These are phyloP conservation scores for Aspergillus quadricinctus DNA, from an alignment of 2,329 filamentous ascomycete species.

Conservation along the genomic window DNA sequence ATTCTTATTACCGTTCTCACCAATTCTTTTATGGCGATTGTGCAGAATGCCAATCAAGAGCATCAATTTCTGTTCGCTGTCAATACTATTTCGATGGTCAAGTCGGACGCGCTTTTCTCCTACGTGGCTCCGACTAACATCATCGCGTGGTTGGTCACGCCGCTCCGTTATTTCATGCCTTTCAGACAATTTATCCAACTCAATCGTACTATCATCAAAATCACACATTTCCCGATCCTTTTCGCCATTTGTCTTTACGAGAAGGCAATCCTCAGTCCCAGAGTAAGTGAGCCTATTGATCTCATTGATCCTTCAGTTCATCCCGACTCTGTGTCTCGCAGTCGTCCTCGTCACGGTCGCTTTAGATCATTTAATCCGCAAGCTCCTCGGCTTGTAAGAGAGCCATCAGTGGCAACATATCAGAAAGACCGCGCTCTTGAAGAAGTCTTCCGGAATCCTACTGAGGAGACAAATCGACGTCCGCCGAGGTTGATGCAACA, in stretches of 20 bases:
- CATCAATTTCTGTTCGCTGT: conserved; percentile 91
- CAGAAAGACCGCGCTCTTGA: conserved; percentile 87
- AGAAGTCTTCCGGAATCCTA: conserved; percentile 78
- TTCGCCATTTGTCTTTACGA: conserved; percentile 88
- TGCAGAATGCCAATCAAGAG: conserved; percentile 88
- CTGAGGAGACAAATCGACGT: conserved; percentile 59
- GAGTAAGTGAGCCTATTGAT: conserved; percentile 78
- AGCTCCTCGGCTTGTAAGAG: conserved; percentile 59
- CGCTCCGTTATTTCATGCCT: conserved; percentile 73
- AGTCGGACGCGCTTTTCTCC: conserved; percentile 93
- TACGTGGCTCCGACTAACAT: conserved; percentile 91
- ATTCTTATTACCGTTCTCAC: conserved; percentile 94
- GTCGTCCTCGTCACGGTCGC: conserved; percentile 55
- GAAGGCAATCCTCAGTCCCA: conserved; percentile 67
- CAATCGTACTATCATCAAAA: conserved; percentile 87
- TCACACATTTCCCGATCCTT: conserved; percentile 82
- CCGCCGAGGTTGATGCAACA: conserved; percentile 57
- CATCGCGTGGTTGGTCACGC: conserved; percentile 82
- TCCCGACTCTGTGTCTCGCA: conserved; percentile 48
- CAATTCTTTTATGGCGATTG: conserved; percentile 93
- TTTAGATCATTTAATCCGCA: conserved; percentile 69
- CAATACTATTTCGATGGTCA: conserved; percentile 96
- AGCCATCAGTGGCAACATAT: conserved; percentile 82
- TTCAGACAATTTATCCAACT: conserved; percentile 76
- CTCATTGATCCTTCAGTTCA: conserved; percentile 68